Percentiles rank a stretch among this genome's conserved stretches.
phyloP scores from a whole-genome alignment of 1,284 basidiomycete genomes.

The Ganoderma meredithae region DNA sequence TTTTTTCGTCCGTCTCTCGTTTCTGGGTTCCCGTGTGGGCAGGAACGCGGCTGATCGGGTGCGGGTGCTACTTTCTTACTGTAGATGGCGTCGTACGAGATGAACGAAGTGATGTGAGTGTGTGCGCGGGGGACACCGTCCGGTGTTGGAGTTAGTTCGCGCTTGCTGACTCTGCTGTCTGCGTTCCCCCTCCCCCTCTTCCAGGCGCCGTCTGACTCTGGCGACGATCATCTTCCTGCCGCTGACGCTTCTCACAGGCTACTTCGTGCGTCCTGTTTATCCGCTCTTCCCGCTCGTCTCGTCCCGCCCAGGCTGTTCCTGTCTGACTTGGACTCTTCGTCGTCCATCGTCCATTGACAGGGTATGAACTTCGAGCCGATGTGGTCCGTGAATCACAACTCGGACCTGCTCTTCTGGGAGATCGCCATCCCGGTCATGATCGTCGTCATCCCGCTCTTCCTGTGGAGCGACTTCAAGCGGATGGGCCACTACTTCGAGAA shows the following conservation, averaged over 20 bases:
- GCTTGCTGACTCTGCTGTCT: not conserved
- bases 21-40: not conserved
- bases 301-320: no score
- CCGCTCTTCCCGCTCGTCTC: not conserved
- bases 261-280: conserved; percentile 59
- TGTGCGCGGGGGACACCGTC: no score
- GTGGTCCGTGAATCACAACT: conserved; percentile 56
- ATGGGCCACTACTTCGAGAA: conserved; percentile 56
- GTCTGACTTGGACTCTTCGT: conserved; percentile 11
- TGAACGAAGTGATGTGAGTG: conserved; percentile 72
- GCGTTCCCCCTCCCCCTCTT: not conserved
- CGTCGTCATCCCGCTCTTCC: conserved; percentile 61
- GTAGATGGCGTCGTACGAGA: conserved; percentile 72
- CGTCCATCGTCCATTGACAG: conserved; percentile 26
- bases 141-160: not conserved
- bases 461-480: conserved; percentile 58
- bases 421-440: conserved; percentile 69
- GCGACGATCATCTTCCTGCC: conserved; percentile 77
- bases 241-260: conserved; percentile 73
- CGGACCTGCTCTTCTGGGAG: conserved; percentile 71
- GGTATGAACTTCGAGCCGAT: conserved; percentile 74
- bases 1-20: no score
- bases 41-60: conserved; percentile 10
- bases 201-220: conserved; percentile 62
- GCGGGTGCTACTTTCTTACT: not conserved